phyloP scores from a whole-genome alignment of 2,329 filamentous ascomycete species.

The Cordyceps pruinosa region DNA sequence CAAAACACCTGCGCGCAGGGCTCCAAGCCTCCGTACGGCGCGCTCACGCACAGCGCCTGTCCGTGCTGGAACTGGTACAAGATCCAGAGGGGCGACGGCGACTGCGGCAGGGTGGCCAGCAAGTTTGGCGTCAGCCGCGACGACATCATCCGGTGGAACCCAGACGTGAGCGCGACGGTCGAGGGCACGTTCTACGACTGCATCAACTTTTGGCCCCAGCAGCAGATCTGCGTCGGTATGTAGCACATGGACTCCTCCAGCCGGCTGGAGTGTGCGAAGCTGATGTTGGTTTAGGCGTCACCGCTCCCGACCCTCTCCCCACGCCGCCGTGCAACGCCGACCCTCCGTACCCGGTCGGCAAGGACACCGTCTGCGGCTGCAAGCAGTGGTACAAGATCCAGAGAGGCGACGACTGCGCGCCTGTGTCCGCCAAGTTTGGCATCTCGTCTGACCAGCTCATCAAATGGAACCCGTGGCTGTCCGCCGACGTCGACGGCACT shows the following conservation, averaged over 20 bases:
- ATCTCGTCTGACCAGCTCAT: slow-evolving; percentile 9
- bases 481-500: slow-evolving; percentile 4
- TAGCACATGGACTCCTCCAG: too few species aligned
- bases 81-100: slow-evolving; percentile 4
- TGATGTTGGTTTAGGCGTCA: background rate
- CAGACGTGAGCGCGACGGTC: background rate
- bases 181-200: slow-evolving; percentile 10
- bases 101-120: slow-evolving; percentile 8
- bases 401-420: slow-evolving; percentile 6
- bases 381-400: slow-evolving; percentile 9
- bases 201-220: slow-evolving; percentile 10
- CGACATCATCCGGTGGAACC: slow-evolving; percentile 10
- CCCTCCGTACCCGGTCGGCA: slow-evolving; percentile 6
- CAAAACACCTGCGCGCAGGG: slow-evolving; percentile 2
- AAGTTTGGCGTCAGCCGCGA: slow-evolving; percentile 1
- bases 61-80: slow-evolving; percentile 12
- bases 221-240: slow-evolving; percentile 10
- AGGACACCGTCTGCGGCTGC: slow-evolving; percentile 9
- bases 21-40: slow-evolving; percentile 2
- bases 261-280: too few species aligned
- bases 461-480: slow-evolving; percentile 12
- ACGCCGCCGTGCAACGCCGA: slow-evolving; percentile 2
- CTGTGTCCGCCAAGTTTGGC: slow-evolving; percentile 7
- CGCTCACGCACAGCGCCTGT: slow-evolving; percentile 7
- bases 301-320: background rate